These are phyloP conservation scores for Domatiomyces globalis DNA, from an alignment of 2,329 filamentous ascomycete species.

Conservation along the genomic window DNA sequence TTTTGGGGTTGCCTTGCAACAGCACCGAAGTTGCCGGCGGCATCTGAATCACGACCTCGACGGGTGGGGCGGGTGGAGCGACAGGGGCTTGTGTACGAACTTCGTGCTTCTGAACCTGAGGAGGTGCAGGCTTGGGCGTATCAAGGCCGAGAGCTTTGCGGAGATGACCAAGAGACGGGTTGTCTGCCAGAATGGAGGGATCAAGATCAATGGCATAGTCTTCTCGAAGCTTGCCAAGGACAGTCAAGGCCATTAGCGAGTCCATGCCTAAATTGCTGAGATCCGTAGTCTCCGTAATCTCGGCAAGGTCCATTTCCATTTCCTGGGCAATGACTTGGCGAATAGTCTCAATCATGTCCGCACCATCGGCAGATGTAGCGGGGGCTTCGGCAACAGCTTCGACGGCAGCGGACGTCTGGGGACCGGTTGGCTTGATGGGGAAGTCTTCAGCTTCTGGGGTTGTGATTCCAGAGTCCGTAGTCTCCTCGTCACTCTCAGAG, in stretches of 20 bases:
- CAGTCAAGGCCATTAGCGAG: constrained; percentile 32
- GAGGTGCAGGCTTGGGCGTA: constrained; percentile 23
- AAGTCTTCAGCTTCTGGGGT: constrained; percentile 19
- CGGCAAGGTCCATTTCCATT: constrained; percentile 29
- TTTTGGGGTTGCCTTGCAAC: constrained; percentile 30
- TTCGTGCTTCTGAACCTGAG: constrained; percentile 16
- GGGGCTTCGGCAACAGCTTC: constrained; percentile 20
- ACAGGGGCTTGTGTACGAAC: constrained; percentile 18
- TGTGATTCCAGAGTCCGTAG: constrained; percentile 18
- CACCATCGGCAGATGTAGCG: constrained; percentile 23
- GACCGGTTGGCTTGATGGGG: constrained; percentile 11
- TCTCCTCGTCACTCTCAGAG: constrained; percentile 17
- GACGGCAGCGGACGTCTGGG: constrained; percentile 18
- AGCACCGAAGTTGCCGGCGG: constrained; percentile 31
- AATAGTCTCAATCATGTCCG: constrained; percentile 27
- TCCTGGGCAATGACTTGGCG: constrained; percentile 30
- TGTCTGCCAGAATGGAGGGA: constrained; percentile 31
- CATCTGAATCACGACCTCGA: constrained; percentile 17
- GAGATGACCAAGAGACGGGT: constrained; percentile 29
- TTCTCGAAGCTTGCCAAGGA: constrained; percentile 32
- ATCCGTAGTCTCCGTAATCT: constrained; percentile 28
- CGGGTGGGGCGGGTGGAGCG: constrained; percentile 12
- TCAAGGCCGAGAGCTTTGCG: constrained; percentile 26
- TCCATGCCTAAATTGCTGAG: constrained; percentile 33
- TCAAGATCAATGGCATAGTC: constrained; percentile 29